These are phyloP conservation scores for Butyriboletus loyo DNA, from an alignment of 768 basidiomycete genomes.

Conservation along the genomic window DNA sequence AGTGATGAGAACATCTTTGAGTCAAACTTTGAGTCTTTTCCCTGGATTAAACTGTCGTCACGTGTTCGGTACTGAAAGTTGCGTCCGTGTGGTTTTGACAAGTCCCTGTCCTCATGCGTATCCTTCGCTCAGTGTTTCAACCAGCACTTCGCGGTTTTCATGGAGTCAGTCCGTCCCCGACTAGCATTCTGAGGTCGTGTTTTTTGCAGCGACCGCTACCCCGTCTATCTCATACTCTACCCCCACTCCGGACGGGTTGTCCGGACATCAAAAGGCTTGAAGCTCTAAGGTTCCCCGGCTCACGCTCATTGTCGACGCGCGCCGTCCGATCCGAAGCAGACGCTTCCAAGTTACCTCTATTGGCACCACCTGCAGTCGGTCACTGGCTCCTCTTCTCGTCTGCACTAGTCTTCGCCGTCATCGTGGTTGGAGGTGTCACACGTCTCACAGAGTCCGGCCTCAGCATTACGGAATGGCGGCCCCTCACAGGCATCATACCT, in stretches of 20 bases:
- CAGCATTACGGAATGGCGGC: slow-evolving; percentile 97
- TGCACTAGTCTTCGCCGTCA: slow-evolving; percentile 83
- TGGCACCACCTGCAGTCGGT: slow-evolving; percentile 69
- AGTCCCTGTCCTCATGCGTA: slow-evolving; percentile 12
- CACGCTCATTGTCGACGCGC: slow-evolving; percentile 41
- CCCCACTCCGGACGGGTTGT: slow-evolving; percentile 2
- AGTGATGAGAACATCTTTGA: slow-evolving; percentile 26
- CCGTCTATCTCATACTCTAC: slow-evolving; percentile 3
- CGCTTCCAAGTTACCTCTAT: slow-evolving; percentile 44
- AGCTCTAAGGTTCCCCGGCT: slow-evolving; percentile 22
- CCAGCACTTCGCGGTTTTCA: slow-evolving; percentile 12
- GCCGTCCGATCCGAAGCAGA: slow-evolving; percentile 12
- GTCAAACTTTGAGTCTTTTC: too few species aligned
- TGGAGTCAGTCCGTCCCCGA: not conserved
- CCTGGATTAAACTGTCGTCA: slow-evolving; percentile 13
- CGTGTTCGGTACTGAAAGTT: slow-evolving; percentile 8
- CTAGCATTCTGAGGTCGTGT: slow-evolving; percentile 9
- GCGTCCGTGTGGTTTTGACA: not conserved
- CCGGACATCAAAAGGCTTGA: not conserved
- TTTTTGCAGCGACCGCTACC: not conserved
- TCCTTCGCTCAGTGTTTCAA: slow-evolving; percentile 19
- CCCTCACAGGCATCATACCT: slow-evolving; percentile 85
- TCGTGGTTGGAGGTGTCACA: slow-evolving; percentile 95
- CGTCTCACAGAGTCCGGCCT: slow-evolving; percentile 96
- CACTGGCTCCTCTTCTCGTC: slow-evolving; percentile 86